Base-by-base conservation (phyloP, 352 stramenopile genomes). In the Phytopythium chamaehyphon region DNA sequence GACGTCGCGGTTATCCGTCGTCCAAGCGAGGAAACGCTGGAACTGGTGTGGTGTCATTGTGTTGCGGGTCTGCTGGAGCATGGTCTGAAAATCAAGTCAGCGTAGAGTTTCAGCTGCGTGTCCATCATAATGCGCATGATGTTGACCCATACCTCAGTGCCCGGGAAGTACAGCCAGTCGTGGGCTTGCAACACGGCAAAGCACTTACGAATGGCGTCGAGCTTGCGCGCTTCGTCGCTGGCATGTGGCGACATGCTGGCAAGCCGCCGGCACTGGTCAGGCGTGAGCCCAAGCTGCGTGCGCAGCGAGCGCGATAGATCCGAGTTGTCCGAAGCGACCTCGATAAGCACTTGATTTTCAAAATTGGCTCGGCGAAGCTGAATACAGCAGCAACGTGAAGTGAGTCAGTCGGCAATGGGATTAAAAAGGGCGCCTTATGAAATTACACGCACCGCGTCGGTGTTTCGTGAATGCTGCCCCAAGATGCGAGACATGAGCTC, bases 191-290 rank as follows among this genome's bases (percentile, higher is more conserved):
- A 52, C 18, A 83, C 79, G 9, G 84, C 84, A 47, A 95, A 95
- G 40, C 84, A 95, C 51, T 95, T 95, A n/a, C 69, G 68, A 47
- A 95, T 92, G 2, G 74, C 83, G 23, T 90, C 79, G 7, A 95
- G 67, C 50, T 92, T 88, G 16, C 67, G 69, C 26, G 77, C 63
- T 61, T 95, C 84, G 33, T 92, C 72, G 16, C 69, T 80, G 3
- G 83, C 71, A 19, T 69, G 54, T 6, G 59, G 45, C 12, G 62
- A 61, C 45, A 92, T 51, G 31, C 55, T 70, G 18, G 76, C 62
- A 14, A 95, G 59, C 15, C 69, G 71, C 31, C 68, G 73, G 37
- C 76, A 89, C 52, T 95, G 84, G 19, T 88, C 76, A 11, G 75
- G 56, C 16, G 82, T 85, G 36, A 95, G 79, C 19, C 76, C 63